Evolutionary conservation across 1,139 yeast species (phyloP), one percentile per base, ranked within the genome.

Genomic region (Zygosaccharomyces pseudobailii): DNA sequence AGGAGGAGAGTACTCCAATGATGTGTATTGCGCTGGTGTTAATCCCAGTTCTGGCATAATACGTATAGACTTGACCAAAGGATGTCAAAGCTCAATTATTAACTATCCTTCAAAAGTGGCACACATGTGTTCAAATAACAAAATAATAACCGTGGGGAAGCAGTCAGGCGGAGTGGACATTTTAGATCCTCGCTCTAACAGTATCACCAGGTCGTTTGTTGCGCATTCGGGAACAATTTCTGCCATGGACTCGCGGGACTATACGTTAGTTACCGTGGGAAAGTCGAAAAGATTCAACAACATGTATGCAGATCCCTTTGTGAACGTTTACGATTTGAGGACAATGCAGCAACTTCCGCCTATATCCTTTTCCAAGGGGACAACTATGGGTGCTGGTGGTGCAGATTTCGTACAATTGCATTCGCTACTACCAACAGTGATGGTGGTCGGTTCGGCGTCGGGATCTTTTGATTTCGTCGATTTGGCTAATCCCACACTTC

Each of bases 391-490:
- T 3, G 87, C 95, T 0, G 84, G 89, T 0, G 97, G 97, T 4
- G 97, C 97, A 1, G 76, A 87, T 5, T 85, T 79, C 62, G 94
- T 86, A 1, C 76, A 85, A 43, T 75, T 90, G 54, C 97, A 90
- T 67, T 97, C 97, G 3, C 86, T 86, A 53, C 67, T 89, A 49
- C 86, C 97, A 9, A 86, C 88, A 36, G 81, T 87, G 42, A 78
- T 89, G 38, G 67, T 89, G 8, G 80, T 87, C 19, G 84, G 88
- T 0, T 85, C 96, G 0, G 75, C 75, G 19, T 67, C 78, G 25
- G 98, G 98, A 6, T 94, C 87, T 53, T 70, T 94, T 50, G 96
- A 89, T 59, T 82, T 89, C 57, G 78, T 88, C 22, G 97, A 92
- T 64, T 77, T 87, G 56, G 81, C 80, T 50, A 89, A 88, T 63